These are phyloP conservation scores for Chloris gayana DNA, from an alignment of 176 grass and related monocot species.

Conservation along the genomic window DNA sequence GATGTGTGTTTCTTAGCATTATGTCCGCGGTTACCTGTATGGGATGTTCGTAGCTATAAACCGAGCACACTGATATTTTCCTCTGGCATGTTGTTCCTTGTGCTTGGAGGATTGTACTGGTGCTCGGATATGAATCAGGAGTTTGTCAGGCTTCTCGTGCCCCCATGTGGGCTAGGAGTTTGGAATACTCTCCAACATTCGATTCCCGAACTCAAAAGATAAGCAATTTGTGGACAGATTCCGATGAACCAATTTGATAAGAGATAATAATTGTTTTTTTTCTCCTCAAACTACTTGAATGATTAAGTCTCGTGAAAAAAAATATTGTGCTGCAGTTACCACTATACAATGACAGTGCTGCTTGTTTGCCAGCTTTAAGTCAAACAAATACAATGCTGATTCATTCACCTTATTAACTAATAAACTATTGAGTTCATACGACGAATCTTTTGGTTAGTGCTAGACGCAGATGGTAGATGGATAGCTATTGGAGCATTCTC, in stretches of 20 bases:
- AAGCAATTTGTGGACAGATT: background rate
- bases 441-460: background rate
- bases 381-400: background rate
- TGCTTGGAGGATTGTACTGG: conserved; percentile 20
- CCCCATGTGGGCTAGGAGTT: conserved; percentile 39
- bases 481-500: background rate
- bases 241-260: background rate
- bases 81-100: background rate
- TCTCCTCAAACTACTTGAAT: background rate
- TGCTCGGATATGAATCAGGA: conserved; percentile 46
- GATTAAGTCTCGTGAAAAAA: background rate
- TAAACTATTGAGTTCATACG: too few relatives aligned
- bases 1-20: background rate
- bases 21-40: background rate
- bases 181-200: conserved; percentile 58
- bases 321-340: background rate
- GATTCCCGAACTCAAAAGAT: too few relatives aligned
- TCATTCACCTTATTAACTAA: background rate
- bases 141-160: conserved; percentile 47
- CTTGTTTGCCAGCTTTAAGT: too few relatives aligned
- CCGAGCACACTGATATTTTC: background rate
- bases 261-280: background rate
- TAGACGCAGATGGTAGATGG: background rate
- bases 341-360: too few relatives aligned
- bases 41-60: background rate